phyloP scores from a whole-genome alignment of 208 protist species.

The Wallacemonas sp. region DNA sequence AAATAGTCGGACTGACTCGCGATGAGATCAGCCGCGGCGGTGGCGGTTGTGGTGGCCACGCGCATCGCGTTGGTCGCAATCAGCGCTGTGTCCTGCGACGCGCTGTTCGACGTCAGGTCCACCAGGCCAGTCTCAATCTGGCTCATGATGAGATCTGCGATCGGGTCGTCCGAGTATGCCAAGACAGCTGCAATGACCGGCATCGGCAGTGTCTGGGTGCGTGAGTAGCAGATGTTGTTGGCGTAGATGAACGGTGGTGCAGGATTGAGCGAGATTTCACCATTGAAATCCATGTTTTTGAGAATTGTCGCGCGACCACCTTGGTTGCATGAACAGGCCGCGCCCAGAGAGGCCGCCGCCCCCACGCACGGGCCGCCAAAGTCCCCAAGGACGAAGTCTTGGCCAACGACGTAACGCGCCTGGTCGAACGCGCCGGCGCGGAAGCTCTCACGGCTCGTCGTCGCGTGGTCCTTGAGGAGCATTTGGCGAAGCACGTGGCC shows the following conservation, averaged over 20 bases:
- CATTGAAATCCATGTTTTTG: conserved; percentile 6
- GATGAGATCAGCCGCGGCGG: not conserved
- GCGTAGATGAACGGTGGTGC: not conserved
- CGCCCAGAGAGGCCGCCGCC: conserved; percentile 12
- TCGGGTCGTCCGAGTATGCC: not conserved
- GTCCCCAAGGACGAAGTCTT: conserved; percentile 52
- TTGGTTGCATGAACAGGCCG: conserved; percentile 47
- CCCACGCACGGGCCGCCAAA: conserved; percentile 38
- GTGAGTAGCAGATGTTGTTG: not conserved
- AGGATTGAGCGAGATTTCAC: not conserved
- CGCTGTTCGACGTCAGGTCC: not conserved
- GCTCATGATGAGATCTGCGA: not conserved
- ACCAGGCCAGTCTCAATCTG: not conserved
- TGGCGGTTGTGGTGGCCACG: not conserved
- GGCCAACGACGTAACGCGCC: conserved; percentile 43
- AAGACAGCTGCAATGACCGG: not conserved
- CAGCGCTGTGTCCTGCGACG: not conserved
- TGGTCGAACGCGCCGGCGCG: conserved; percentile 27
- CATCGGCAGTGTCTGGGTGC: not conserved
- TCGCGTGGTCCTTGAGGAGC: conserved; percentile 5
- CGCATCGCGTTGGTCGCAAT: not conserved
- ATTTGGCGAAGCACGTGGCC: conserved; percentile 19
- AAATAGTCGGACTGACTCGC: not conserved
- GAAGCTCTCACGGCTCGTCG: conserved; percentile 16
- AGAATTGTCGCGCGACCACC: conserved; percentile 21